Conservation (phyloP, 352 stramenopile genomes). For the Pythium rhizo-oryzae region DNA sequence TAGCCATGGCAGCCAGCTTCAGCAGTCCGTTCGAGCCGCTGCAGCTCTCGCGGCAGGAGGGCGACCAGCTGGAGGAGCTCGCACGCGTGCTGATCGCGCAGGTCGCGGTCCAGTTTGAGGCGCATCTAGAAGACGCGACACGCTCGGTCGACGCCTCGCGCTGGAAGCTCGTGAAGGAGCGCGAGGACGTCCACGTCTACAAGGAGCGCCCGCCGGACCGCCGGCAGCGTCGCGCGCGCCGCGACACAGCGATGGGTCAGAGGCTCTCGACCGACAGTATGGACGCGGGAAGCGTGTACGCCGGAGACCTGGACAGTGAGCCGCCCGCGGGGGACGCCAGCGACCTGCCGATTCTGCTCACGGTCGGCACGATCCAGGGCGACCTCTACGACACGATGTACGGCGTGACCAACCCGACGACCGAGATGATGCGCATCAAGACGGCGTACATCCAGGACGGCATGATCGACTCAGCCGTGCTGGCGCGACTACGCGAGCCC, state of each 20-base stretch:
- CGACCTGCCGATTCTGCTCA: constrained; percentile 33
- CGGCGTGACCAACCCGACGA: constrained; percentile 42
- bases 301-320: no score
- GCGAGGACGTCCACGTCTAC: constrained; percentile 26
- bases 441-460: constrained; percentile 52
- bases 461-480: constrained; percentile 46
- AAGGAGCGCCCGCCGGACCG: constrained; percentile 10
- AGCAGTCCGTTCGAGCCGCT: constrained; percentile 45
- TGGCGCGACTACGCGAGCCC: constrained; percentile 39
- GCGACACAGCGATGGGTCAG: not conserved
- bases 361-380: constrained; percentile 39
- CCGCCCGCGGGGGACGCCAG: not conserved
- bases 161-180: constrained; percentile 58
- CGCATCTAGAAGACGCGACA: constrained; percentile 29
- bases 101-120: constrained; percentile 40
- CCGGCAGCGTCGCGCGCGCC: not conserved
- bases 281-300: no score
- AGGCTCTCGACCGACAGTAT: not conserved
- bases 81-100: constrained; percentile 40
- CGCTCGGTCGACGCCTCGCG: constrained; percentile 39
- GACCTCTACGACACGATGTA: constrained; percentile 56
- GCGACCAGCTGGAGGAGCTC: constrained; percentile 40
- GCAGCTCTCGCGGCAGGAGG: constrained; percentile 33
- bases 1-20: constrained; percentile 28
- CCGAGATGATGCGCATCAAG: constrained; percentile 52